Percentiles rank a stretch among this genome's conserved stretches.
Evolutionary conservation across 441 rosid genomes (phyloP).

Genomic region (Pelargonium cotyledonis): DNA sequence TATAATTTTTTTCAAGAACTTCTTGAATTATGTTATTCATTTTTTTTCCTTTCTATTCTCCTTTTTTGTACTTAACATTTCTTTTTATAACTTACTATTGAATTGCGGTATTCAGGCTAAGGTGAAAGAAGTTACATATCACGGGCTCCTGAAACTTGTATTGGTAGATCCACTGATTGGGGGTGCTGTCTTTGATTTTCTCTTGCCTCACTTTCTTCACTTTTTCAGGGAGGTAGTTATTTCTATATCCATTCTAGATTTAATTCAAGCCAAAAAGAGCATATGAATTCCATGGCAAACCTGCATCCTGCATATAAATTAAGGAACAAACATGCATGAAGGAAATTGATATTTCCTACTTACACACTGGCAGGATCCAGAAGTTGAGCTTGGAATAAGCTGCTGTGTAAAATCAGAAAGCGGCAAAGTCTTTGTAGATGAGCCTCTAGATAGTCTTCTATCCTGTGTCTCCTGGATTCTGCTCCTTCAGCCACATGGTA

Average conservation of each 20-base stretch:
- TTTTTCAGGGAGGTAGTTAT: constrained; percentile 59
- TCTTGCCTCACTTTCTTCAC: constrained; percentile 62
- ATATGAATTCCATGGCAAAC: constrained; percentile 16
- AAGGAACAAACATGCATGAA: neutral
- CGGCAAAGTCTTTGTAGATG: constrained; percentile 44
- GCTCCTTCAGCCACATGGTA: constrained; percentile 53
- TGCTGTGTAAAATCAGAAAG: constrained; percentile 46
- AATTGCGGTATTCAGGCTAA: constrained; percentile 43
- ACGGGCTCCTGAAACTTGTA: constrained; percentile 68
- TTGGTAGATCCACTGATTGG: constrained; percentile 53
- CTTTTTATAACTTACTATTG: constrained; percentile 17
- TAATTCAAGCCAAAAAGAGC: constrained; percentile 12
- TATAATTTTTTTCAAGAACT: neutral
- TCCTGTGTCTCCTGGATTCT: constrained; percentile 69
- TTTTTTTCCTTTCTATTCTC: neutral
- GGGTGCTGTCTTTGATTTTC: constrained; percentile 55
- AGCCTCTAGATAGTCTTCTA: constrained; percentile 70
- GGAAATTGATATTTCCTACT: neutral
- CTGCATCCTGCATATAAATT: constrained; percentile 8
- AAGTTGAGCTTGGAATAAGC: constrained; percentile 44
- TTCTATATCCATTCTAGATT: constrained; percentile 18
- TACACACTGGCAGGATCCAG: constrained; percentile 40
- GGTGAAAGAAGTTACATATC: constrained; percentile 50
- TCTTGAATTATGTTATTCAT: constrained; percentile 8
- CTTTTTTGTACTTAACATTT: constrained; percentile 8